Base-by-base conservation (phyloP, 2,329 filamentous ascomycete genomes). In the Fusarium concolor region DNA sequence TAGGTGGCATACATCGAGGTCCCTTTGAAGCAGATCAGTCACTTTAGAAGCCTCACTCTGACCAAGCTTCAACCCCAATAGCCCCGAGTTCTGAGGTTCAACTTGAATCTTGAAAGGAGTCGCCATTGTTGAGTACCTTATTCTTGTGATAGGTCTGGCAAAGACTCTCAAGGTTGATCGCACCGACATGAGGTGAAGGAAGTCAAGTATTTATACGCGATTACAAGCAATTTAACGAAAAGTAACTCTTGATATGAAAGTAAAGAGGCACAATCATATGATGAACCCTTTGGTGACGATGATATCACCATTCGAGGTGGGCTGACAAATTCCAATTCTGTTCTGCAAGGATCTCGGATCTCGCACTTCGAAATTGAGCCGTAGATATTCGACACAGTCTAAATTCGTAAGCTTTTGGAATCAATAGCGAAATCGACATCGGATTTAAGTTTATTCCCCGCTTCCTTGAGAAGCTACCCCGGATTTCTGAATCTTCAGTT, bases 11-110 rank as follows among this genome's bases (percentile, higher is more conserved):
- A 85, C 81, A 79, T 89, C 86, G 67, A 96, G 85, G 74, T 97
- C 94, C 58, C 89, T 81, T 75, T 97, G 92, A 18, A 97, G 80
- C 6, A 97, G 79, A 65, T 91, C 83, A 5, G 89, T 90, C 1
- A 86, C 84, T 61, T 83, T 89, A 38, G 82, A 79, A 0, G 93
- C 91, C 0, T 89, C 85, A 33, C 88, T 87, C 3, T 85, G 79
- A 4, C 81, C 86, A 75, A 87, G 79, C 64, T 81, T 63, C 76
- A 82, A 59, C 10, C 77, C 77, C 67, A 84, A 79, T 10, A 89
- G 74, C 6, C 87, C 87, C 0, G 83, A 84, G 53, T 87, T 81
- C 4, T 82, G 76, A 3, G 82, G 75, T 6, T 77, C 74, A 52
- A 90, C 78, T 20, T 82, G 74, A 49, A 89, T 84, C 15, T 78